These are phyloP conservation scores for Gaillardinia entomophila DNA, from an alignment of 805 yeast species.

Conservation along the genomic window DNA sequence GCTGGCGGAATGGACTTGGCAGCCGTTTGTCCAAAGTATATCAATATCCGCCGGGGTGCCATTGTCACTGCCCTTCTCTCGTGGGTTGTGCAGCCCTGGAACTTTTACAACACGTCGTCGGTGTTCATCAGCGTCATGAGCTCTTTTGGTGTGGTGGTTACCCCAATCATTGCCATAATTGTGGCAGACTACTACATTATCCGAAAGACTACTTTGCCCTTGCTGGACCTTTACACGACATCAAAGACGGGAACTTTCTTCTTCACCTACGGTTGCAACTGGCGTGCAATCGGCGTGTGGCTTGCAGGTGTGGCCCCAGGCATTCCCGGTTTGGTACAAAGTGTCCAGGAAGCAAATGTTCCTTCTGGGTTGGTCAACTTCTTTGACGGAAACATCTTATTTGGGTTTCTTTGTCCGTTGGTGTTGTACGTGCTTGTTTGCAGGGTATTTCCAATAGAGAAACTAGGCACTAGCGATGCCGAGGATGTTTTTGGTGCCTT, in stretches of 20 bases:
- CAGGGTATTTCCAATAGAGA: constrained; percentile 3
- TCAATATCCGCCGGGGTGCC: constrained; percentile 44
- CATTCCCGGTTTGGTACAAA: constrained; percentile 1
- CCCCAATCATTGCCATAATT: constrained; percentile 29
- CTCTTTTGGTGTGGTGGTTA: constrained; percentile 31
- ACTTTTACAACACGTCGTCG: constrained; percentile 26
- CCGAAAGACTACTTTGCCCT: background rate
- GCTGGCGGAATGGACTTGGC: constrained; percentile 49
- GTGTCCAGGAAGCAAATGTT: background rate
- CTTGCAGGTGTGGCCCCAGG: constrained; percentile 4
- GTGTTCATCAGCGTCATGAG: constrained; percentile 29
- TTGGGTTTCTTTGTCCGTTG: constrained; percentile 3
- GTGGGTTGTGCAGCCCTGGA: constrained; percentile 37
- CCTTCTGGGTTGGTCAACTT: constrained; percentile 2
- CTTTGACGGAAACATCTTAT: constrained; percentile 3
- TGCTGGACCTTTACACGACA: background rate
- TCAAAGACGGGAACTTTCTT: background rate
- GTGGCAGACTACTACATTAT: constrained; percentile 1
- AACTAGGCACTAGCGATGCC: constrained; percentile 1
- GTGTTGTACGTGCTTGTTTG: constrained; percentile 2
- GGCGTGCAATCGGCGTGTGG: constrained; percentile 1
- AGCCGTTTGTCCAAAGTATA: constrained; percentile 38
- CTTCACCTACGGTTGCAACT: background rate
- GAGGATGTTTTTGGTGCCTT: constrained; percentile 2
- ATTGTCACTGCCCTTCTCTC: constrained; percentile 21